A percentile compares a stretch with the other conserved stretches of the same genome.
These are phyloP conservation scores for Achaetomium macrosporum DNA, from an alignment of 2,329 filamentous ascomycete species.

Conservation along the genomic window DNA sequence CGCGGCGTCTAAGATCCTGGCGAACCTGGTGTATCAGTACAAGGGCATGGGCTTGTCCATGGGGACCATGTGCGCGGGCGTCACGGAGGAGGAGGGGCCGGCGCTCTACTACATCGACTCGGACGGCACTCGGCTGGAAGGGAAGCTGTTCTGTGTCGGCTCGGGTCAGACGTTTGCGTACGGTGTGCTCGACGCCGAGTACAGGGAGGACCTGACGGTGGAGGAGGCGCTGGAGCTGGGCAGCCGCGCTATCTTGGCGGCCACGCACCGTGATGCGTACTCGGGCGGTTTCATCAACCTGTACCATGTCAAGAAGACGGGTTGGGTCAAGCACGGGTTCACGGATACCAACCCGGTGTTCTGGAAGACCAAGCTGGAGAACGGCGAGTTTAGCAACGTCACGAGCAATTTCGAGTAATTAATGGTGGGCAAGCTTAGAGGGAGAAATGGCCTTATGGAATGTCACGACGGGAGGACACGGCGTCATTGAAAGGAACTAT, in stretches of 20 bases:
- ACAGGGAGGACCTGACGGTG: slow-evolving; percentile 78
- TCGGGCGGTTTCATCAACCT: slow-evolving; percentile 98
- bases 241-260: slow-evolving; percentile 85
- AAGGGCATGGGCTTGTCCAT: slow-evolving; percentile 98
- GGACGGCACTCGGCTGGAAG: slow-evolving; percentile 85
- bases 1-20: slow-evolving; percentile 95
- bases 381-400: slow-evolving; percentile 97
- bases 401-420: slow-evolving; percentile 60
- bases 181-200: slow-evolving; percentile 93
- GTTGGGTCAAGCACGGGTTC: slow-evolving; percentile 99
- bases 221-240: slow-evolving; percentile 90
- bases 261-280: slow-evolving; percentile 96
- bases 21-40: slow-evolving; percentile 97
- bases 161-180: slow-evolving; percentile 99
- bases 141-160: slow-evolving; percentile 97
- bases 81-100: slow-evolving; percentile 90
- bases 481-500: slow-evolving; percentile 3
- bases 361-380: slow-evolving; percentile 98
- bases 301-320: slow-evolving; percentile 98
- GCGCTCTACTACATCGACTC: slow-evolving; percentile 99
- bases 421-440: background rate
- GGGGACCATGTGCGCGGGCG: slow-evolving; percentile 99
- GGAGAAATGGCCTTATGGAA: background rate
- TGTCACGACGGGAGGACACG: background rate
- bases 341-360: slow-evolving; percentile 98